A percentile compares a stretch with the other conserved stretches of the same genome.
Conservation (phyloP, 108 stramenopile genomes). For the Chaetoceros muelleri region DNA sequence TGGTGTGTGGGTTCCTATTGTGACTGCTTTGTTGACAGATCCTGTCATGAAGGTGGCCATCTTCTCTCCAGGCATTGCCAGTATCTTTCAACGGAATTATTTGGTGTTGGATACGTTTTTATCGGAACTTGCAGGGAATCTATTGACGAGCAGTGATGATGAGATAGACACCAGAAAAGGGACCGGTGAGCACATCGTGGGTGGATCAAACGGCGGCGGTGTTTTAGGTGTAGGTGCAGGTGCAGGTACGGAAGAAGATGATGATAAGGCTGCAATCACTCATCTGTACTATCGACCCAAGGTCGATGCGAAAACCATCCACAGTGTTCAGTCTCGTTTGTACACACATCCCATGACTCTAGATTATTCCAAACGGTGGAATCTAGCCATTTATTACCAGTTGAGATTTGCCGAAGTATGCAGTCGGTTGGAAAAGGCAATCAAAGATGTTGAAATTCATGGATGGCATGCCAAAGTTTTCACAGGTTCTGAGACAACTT, state of each 20-base stretch:
- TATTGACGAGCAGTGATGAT: slow-evolving; percentile 18
- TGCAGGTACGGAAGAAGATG: neutral
- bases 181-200: neutral
- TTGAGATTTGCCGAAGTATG: slow-evolving; percentile 78
- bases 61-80: slow-evolving; percentile 87
- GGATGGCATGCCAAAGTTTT: slow-evolving; percentile 76
- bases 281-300: slow-evolving; percentile 45
- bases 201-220: slow-evolving; percentile 2
- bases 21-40: slow-evolving; percentile 80
- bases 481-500: slow-evolving; percentile 32
- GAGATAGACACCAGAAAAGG: neutral
- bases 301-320: slow-evolving; percentile 23
- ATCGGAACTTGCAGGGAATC: slow-evolving; percentile 40
- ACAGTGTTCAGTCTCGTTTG: slow-evolving; percentile 58
- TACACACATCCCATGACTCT: slow-evolving; percentile 69
- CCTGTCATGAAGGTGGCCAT: slow-evolving; percentile 79
- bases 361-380: slow-evolving; percentile 81
- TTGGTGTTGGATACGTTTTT: slow-evolving; percentile 65
- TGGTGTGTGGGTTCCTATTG: slow-evolving; percentile 83
- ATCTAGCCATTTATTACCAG: slow-evolving; percentile 85
- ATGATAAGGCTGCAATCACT: slow-evolving; percentile 21
- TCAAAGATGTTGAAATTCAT: slow-evolving; percentile 38
- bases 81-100: slow-evolving; percentile 76
- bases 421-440: slow-evolving; percentile 59
- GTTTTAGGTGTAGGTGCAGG: neutral